Evolutionary conservation across 192 early-diverging fungal species (phyloP).

Genomic region (Coemansia furcata): DNA sequence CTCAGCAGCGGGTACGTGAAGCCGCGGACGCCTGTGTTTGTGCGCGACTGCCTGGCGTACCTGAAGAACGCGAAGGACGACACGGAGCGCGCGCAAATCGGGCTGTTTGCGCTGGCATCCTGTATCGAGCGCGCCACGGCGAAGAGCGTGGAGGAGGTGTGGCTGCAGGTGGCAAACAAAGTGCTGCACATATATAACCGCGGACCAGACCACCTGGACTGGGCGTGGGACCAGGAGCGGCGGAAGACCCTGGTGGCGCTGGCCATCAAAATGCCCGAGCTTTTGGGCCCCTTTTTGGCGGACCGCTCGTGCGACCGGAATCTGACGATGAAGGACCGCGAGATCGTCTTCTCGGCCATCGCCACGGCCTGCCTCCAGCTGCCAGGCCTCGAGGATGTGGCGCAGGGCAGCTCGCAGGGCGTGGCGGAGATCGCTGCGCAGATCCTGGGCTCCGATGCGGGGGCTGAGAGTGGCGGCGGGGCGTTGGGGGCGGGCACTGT

Average conservation of each 20-base stretch:
- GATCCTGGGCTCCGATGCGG: background rate
- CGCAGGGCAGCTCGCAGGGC: background rate
- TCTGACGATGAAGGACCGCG: slow-evolving; percentile 35
- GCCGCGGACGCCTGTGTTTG: slow-evolving; percentile 39
- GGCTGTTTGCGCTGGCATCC: slow-evolving; percentile 26
- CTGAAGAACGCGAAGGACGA: slow-evolving; percentile 14
- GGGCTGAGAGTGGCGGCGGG: background rate
- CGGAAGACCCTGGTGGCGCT: slow-evolving; percentile 25
- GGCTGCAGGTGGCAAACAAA: slow-evolving; percentile 33
- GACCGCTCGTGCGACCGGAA: slow-evolving; percentile 44
- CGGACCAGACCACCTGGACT: slow-evolving; percentile 33
- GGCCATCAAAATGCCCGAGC: slow-evolving; percentile 20
- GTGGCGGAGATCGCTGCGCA: background rate
- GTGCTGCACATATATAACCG: slow-evolving; percentile 38
- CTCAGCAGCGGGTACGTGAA: slow-evolving; percentile 32
- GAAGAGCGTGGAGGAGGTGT: slow-evolving; percentile 35
- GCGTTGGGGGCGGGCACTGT: slow-evolving; percentile 26
- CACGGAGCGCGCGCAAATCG: slow-evolving; percentile 19
- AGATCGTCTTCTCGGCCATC: slow-evolving; percentile 44
- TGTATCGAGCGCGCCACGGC: slow-evolving; percentile 24
- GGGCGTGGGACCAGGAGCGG: slow-evolving; percentile 32
- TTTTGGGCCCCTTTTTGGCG: slow-evolving; percentile 38
- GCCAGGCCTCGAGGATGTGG: slow-evolving; percentile 7
- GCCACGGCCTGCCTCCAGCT: slow-evolving; percentile 38
- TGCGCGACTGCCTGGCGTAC: slow-evolving; percentile 42